phyloP scores from a whole-genome alignment of 441 rosid species.

The Mallotus japonicus region DNA sequence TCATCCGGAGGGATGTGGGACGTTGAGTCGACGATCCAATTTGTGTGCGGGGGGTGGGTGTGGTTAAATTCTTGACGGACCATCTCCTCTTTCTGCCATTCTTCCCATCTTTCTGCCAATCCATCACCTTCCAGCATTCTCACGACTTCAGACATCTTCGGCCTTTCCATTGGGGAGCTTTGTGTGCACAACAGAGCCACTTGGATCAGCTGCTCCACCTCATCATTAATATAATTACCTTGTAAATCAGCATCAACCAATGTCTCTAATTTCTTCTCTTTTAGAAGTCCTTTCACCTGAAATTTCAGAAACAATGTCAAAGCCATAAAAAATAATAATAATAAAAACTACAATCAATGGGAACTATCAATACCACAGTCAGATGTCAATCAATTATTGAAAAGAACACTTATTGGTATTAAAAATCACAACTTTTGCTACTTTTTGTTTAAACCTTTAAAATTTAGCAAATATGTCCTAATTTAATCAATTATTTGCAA shows the following conservation, averaged over 20 bases:
- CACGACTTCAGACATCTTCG: conserved; percentile 85
- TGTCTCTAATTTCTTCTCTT: conserved; percentile 34
- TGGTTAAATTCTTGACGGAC: conserved; percentile 29
- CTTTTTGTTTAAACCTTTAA: no score
- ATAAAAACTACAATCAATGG: not conserved
- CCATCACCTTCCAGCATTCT: conserved; percentile 96
- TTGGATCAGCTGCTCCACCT: conserved; percentile 79
- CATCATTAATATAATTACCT: conserved; percentile 29
- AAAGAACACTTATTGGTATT: not conserved
- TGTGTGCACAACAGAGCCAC: conserved; percentile 87
- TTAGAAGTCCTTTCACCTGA: conserved; percentile 36
- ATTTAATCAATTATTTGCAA: no score
- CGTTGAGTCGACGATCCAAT: conserved; percentile 29
- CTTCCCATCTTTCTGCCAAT: conserved; percentile 75
- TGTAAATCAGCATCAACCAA: conserved; percentile 30
- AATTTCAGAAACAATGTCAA: not conserved
- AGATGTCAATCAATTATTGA: not conserved
- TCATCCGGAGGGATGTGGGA: conserved; percentile 33
- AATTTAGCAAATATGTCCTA: no score
- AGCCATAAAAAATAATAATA: not conserved
- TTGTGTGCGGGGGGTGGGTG: conserved; percentile 12
- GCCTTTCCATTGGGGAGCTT: conserved; percentile 68
- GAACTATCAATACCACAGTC: not conserved
- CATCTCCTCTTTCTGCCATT: conserved; percentile 34
- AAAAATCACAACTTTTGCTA: no score